Percentiles rank a stretch among this genome's conserved stretches.
These are phyloP conservation scores for Pachysandra terminalis DNA, from an alignment of 164 flowering plant species.

Conservation along the genomic window DNA sequence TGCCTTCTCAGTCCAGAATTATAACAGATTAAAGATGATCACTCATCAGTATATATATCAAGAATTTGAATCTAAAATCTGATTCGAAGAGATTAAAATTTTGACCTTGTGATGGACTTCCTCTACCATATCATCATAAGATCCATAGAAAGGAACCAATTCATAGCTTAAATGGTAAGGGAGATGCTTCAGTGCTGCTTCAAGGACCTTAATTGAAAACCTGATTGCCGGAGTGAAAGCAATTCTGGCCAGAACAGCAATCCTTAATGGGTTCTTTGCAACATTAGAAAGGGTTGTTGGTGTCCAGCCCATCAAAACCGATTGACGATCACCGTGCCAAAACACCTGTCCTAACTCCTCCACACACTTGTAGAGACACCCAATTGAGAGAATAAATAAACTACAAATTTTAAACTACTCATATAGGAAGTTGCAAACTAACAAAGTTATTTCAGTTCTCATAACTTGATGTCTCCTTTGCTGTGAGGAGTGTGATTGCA, in stretches of 20 bases:
- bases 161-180: constrained; percentile 4
- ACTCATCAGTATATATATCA: no score
- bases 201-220: constrained; percentile 12
- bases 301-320: not conserved
- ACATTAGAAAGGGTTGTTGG: no score
- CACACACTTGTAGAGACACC: no score
- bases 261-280: constrained; percentile 17
- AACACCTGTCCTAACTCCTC: not conserved
- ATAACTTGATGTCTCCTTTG: no score
- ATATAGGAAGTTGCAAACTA: no score
- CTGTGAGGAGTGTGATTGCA: no score
- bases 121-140: constrained; percentile 4
- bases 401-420: no score
- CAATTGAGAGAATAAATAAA: no score
- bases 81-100: no score
- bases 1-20: not conserved
- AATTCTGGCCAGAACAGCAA: constrained; percentile 23
- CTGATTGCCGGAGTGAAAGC: constrained; percentile 18
- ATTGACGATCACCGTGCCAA: not conserved
- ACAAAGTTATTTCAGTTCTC: no score
- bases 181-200: constrained; percentile 11
- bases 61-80: no score
- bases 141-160: constrained; percentile 1
- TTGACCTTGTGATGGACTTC: constrained; percentile 14
- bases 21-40: no score